These are phyloP conservation scores for Trametes coccinea DNA, from an alignment of 768 basidiomycete genomes.

Conservation along the genomic window DNA sequence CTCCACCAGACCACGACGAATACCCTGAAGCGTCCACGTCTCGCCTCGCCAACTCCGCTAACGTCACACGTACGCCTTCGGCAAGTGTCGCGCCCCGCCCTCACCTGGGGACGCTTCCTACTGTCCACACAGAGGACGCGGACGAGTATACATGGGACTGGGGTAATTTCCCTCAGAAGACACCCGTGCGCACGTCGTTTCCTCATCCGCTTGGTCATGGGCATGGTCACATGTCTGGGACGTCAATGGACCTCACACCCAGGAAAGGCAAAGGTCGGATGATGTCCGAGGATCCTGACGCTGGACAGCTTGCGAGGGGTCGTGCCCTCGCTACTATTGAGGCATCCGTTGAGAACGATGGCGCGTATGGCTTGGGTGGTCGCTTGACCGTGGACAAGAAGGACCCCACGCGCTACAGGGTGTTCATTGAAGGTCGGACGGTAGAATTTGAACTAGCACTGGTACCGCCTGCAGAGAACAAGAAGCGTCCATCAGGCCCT, in stretches of 20 bases:
- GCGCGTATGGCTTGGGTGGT: slow-evolving; percentile 51
- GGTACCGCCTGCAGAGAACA: slow-evolving; percentile 34
- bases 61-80: slow-evolving; percentile 14
- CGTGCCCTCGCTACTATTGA: slow-evolving; percentile 22
- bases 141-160: slow-evolving; percentile 94
- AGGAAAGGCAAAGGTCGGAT: slow-evolving; percentile 23
- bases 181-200: slow-evolving; percentile 60
- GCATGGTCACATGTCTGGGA: slow-evolving; percentile 15
- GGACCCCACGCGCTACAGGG: slow-evolving; percentile 63
- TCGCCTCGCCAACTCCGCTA: slow-evolving; percentile 4
- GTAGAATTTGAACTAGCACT: slow-evolving; percentile 78
- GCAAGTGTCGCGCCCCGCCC: slow-evolving; percentile 22
- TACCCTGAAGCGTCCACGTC: slow-evolving; percentile 5
- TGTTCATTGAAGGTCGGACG: slow-evolving; percentile 59
- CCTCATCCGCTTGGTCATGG: slow-evolving; percentile 31
- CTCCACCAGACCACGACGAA: slow-evolving; percentile 49
- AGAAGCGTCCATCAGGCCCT: slow-evolving; percentile 30
- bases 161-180: slow-evolving; percentile 85
- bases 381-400: slow-evolving; percentile 55
- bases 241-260: slow-evolving; percentile 11
- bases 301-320: slow-evolving; percentile 23
- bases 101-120: slow-evolving; percentile 15
- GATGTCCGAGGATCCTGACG: slow-evolving; percentile 20
- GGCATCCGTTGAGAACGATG: slow-evolving; percentile 27
- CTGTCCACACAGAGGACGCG: slow-evolving; percentile 22